Evolutionary conservation across 208 protist genomes (phyloP), one percentile per base, ranked within the genome.

Genomic region (Acanthamoeba sp.): DNA sequence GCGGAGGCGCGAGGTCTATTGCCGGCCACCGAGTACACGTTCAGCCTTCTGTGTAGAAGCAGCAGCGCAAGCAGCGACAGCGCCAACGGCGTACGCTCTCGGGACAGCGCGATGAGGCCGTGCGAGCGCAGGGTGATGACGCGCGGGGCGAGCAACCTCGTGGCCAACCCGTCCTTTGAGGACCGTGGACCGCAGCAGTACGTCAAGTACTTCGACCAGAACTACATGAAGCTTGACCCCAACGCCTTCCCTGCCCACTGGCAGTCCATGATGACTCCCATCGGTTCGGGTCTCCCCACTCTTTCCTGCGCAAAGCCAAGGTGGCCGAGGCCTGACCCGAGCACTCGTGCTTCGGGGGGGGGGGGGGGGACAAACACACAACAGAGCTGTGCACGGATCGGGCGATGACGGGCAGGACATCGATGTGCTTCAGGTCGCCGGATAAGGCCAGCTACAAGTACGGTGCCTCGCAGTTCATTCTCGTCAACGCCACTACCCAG

Each of bases 231-330:
- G 52, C 10, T 27, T 3, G 82, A 69, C 16, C 52, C 45, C 52
- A 52, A 42, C 12, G 22, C 40, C 34, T 90, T 90, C 36, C 82
- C 82, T 2, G 82, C 82, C 32, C 27, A 90, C 55, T 90, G 82
- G 82, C 45, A 90, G n/a, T 90, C 82, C n/a, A 90, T 90, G 82
- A 90, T 90, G 82, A 90, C 52, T 20, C 82, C 82, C 55, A 66
- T 66, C 29, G 29, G 64, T 73, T 4, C 7, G 38, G 12, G 2
- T 0, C 38, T 20, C 0, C 69, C 27, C 18, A 6, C 40, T 9
- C 20, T 22, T 50, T 14, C 12, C 45, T 50, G 0, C 45, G 45
- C 45, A 9, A 6, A 20, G 45, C 45, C 45, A 6, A 50, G n/a
- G n/a, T n/a, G n/a, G n/a, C n/a, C 1, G 5, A n/a, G 18, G 7